These are phyloP conservation scores for Silene uniflora DNA, from an alignment of 148 eudicot genomes.

Conservation along the genomic window DNA sequence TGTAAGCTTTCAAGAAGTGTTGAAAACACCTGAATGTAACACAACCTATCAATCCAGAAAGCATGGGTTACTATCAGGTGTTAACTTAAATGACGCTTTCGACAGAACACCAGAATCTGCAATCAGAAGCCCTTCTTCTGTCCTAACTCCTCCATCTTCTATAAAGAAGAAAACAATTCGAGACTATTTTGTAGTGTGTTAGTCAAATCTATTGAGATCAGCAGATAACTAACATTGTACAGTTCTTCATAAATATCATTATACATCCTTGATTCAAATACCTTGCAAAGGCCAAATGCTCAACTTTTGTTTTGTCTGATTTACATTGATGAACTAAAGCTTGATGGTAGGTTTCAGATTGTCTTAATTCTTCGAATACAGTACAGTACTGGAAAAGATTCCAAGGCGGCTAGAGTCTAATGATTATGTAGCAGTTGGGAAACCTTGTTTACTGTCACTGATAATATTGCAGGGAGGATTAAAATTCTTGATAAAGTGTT, in stretches of 20 bases:
- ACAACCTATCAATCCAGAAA: constrained; percentile 45
- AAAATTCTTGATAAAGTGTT: too few species aligned
- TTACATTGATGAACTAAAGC: background rate
- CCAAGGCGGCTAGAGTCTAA: too few species aligned
- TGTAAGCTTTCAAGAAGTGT: constrained; percentile 20
- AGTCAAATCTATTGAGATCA: background rate
- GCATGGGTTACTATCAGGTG: constrained; percentile 26
- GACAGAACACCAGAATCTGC: constrained; percentile 65
- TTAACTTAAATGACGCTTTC: constrained; percentile 33
- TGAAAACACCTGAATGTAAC: constrained; percentile 41
- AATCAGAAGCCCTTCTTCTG: constrained; percentile 77
- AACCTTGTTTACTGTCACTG: too few species aligned
- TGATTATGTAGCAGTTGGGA: too few species aligned
- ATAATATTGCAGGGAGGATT: too few species aligned
- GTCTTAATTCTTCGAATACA: too few species aligned
- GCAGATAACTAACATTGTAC: constrained; percentile 20
- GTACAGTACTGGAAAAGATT: too few species aligned
- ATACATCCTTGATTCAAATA: constrained; percentile 1
- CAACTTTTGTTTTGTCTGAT: background rate
- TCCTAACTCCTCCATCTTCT: constrained; percentile 73
- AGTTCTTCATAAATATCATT: constrained; percentile 1
- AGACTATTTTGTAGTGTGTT: constrained; percentile 51
- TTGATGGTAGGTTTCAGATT: background rate
- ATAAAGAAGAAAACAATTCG: constrained; percentile 74
- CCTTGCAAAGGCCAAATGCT: background rate